Base-by-base conservation (phyloP, 768 basidiomycete genomes). In the Tylopilus cervinicoccineus region DNA sequence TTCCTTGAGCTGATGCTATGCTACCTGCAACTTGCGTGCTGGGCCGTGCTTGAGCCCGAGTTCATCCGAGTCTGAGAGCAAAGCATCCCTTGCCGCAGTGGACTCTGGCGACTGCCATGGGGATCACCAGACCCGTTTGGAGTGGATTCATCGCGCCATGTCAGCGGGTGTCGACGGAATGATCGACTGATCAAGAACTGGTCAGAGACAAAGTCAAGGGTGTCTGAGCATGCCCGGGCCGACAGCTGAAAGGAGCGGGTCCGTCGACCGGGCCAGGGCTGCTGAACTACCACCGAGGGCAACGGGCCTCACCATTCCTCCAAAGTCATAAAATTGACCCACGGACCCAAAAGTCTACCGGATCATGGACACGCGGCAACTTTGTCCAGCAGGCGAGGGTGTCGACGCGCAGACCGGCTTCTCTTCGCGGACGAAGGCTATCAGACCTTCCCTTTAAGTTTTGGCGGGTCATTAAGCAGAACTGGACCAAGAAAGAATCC, bases 401-500 rank as follows among this genome's bases (percentile, higher is more conserved):
- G 38, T 17, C 5, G 24, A 5, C 24, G 37, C 12, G 13, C 14
- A 23, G 22, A 10, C 6, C 5, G 42, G 24, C 57, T 58, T 58
- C 58, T 45, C 50, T 58, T 53, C 43, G 43, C 41, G 41, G 58
- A 50, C 52, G 50, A 61, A 62, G 59, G 52, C 9, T 62, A 62
- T 61, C 54, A n/a, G n/a, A 53, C 28, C 59, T 61, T 61, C 59
- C 42, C 38, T 59, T 9, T 17, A 47, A 58, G 58, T 54, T 47
- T 36, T 43, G 24, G 51, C 42, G 17, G 41, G 45, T 11, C 3
- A 9, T 4, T 12, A 31, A 19, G 45, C 20, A 38, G 40, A 33
- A 37, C 37, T 41, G 37, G 37, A 56, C 31, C 47, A 56, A 59
- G 38, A 62, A 52, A 53, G 59, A 58, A 59, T 36, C 40, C 45